These are phyloP conservation scores for Terana coerulea DNA, from an alignment of 768 basidiomycete genomes.

Conservation along the genomic window DNA sequence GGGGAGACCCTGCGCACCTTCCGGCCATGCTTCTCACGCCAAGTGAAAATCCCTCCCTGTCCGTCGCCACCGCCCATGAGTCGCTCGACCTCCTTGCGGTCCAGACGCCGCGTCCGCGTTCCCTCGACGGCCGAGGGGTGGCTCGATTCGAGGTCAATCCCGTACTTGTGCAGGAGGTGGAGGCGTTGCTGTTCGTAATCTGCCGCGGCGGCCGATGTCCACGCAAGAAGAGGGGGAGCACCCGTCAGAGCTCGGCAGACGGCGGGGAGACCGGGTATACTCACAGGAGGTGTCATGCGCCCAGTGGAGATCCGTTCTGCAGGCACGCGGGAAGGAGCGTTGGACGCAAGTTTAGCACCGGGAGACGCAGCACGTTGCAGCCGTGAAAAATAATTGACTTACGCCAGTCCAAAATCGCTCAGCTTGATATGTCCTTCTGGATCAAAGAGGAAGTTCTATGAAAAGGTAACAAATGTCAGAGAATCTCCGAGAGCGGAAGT, in stretches of 20 bases:
- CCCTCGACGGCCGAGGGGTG: constrained; percentile 47
- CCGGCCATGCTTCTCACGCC: constrained; percentile 90
- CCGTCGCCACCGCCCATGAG: constrained; percentile 84
- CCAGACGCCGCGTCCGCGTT: constrained; percentile 73
- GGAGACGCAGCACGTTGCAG: too few relatives aligned
- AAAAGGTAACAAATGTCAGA: constrained; percentile 18
- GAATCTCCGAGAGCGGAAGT: constrained; percentile 1
- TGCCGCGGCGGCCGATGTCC: constrained; percentile 32
- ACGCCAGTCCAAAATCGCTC: constrained; percentile 95
- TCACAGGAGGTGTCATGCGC: constrained; percentile 91
- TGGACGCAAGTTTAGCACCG: not conserved
- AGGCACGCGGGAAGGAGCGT: constrained; percentile 4
- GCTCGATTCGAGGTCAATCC: constrained; percentile 88
- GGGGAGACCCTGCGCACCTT: constrained; percentile 57
- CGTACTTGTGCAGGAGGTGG: constrained; percentile 86
- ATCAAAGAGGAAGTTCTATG: constrained; percentile 92
- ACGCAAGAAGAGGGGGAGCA: constrained; percentile 6
- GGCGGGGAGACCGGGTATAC: constrained; percentile 23
- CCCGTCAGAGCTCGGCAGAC: not conserved
- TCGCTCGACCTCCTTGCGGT: constrained; percentile 76
- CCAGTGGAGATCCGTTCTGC: constrained; percentile 91
- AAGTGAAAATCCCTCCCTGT: constrained; percentile 84
- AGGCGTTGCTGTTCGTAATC: constrained; percentile 94
- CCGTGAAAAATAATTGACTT: constrained; percentile 36
- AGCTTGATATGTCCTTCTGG: constrained; percentile 91